Evolutionary conservation across 2,329 filamentous ascomycete genomes (phyloP).

Genomic region (Scedosporium minutisporum): DNA sequence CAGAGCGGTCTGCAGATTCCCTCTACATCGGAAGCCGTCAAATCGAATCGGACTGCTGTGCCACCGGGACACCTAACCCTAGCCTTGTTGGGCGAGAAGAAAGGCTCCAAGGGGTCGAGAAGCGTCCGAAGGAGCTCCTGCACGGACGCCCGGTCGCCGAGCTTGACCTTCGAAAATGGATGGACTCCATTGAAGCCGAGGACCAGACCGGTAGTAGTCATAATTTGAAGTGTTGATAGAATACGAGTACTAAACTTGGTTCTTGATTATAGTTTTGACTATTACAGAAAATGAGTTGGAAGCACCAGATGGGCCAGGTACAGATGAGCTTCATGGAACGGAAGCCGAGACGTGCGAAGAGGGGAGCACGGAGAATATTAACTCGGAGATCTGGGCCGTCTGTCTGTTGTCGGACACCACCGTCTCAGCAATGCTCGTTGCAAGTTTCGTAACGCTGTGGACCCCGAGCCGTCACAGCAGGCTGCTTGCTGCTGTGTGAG

Average conservation of each 20-base stretch:
- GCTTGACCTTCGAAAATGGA: constrained; percentile 42
- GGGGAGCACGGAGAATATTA: not conserved
- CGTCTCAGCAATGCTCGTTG: not conserved
- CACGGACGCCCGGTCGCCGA: constrained; percentile 44
- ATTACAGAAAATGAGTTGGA: not conserved
- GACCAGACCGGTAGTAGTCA: constrained; percentile 13
- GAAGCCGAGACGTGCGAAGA: not conserved
- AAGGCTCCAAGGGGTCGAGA: constrained; percentile 60
- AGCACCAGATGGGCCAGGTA: not conserved
- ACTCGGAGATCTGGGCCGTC: not conserved
- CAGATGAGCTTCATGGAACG: not conserved
- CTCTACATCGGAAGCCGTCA: constrained; percentile 67
- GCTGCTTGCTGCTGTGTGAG: not conserved
- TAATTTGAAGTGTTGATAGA: not conserved
- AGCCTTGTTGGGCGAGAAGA: constrained; percentile 58
- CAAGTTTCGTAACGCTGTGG: not conserved
- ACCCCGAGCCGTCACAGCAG: not conserved
- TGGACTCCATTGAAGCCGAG: constrained; percentile 45
- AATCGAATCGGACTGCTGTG: constrained; percentile 68
- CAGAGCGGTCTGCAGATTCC: constrained; percentile 67
- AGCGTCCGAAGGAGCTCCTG: constrained; percentile 52
- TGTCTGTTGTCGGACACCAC: not conserved
- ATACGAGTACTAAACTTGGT: not conserved
- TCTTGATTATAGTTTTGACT: not conserved
- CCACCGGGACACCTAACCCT: constrained; percentile 58